Base-by-base conservation (phyloP, 2,329 filamentous ascomycete genomes). In the Pseudocercospora pini-densiflorae region DNA sequence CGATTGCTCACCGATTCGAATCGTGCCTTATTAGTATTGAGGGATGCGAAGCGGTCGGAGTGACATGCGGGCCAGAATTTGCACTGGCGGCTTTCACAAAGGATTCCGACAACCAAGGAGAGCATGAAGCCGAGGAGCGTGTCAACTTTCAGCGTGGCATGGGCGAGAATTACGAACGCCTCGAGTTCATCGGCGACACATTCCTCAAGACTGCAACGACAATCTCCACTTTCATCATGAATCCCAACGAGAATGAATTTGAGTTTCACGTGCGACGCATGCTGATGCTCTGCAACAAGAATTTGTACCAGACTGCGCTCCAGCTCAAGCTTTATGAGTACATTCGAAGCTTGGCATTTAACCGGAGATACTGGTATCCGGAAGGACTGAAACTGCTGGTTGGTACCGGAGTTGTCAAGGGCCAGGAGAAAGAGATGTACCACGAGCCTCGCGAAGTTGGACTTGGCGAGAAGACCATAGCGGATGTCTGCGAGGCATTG, bases 181-280 rank as follows among this genome's bases (percentile, higher is more conserved):
- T 98, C 0, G 95, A 99, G 74, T 97, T 97, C 66, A 84, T 98
- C 1, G 95, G 95, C 0, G 95, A 99, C 77, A 92, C 90, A 36
- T 97, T 97, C 74, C 84, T 99, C 66, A 99, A 99, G 79, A 94
- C 97, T 89, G 92, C 92, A 10, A 97, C 94, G 0, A 94, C 94
- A 0, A 93, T 99, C 61, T 89, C 93, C 0, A 83, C 97, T 0
- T 98, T 91, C 76, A 90, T 90, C 0, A 85, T 89, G 29, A 88
- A 91, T 21, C 92, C 93, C 0, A 87, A 91, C 57, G 88, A 91
- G 68, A 88, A 93, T 70, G 95, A 99, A 75, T 96, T 90, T 58
- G 89, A 92, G 63, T 95, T 92, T 72, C 95, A 99, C 74, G 92
- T 97, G 7, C 90, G 93, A 72, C 89, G 95, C 16, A 98, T 98